phyloP scores from a whole-genome alignment of 139 green algal species.

The Haematococcus lacustris region DNA sequence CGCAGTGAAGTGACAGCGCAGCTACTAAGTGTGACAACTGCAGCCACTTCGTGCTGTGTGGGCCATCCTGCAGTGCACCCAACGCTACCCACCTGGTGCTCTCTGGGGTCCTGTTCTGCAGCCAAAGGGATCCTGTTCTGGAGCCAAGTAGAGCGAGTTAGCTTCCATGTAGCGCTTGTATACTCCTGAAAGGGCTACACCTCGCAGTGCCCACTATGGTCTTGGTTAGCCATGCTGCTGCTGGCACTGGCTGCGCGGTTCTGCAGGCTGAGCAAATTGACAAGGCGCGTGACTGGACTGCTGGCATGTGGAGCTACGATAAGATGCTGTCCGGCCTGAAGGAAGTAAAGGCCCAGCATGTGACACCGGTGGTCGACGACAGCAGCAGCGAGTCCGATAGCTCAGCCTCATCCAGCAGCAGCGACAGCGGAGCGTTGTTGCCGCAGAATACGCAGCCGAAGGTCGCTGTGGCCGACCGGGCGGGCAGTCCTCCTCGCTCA shows the following conservation, averaged over 20 bases:
- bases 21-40: too few species aligned
- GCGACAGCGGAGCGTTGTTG: constrained; percentile 7
- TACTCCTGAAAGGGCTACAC: too few species aligned
- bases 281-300: constrained; percentile 55
- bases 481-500: constrained; percentile 11
- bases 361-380: constrained; percentile 3
- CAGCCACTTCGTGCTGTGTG: neutral
- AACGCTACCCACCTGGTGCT: too few species aligned
- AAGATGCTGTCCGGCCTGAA: constrained; percentile 58
- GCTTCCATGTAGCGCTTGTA: too few species aligned
- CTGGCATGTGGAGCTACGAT: constrained; percentile 67
- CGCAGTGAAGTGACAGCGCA: too few species aligned
- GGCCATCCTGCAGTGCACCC: neutral
- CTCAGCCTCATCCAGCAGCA: constrained; percentile 1
- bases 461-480: neutral
- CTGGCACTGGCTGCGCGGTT: neutral
- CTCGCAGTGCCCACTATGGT: too few species aligned
- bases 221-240: neutral
- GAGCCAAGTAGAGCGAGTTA: too few species aligned
- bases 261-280: constrained; percentile 43
- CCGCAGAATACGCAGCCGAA: too few species aligned
- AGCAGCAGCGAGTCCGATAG: constrained; percentile 7
- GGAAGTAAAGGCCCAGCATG: constrained; percentile 31
- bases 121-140: too few species aligned
- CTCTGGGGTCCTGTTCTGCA: too few species aligned